Conservation (phyloP, 805 yeast genomes). For the Isabelozyma gotoi region DNA sequence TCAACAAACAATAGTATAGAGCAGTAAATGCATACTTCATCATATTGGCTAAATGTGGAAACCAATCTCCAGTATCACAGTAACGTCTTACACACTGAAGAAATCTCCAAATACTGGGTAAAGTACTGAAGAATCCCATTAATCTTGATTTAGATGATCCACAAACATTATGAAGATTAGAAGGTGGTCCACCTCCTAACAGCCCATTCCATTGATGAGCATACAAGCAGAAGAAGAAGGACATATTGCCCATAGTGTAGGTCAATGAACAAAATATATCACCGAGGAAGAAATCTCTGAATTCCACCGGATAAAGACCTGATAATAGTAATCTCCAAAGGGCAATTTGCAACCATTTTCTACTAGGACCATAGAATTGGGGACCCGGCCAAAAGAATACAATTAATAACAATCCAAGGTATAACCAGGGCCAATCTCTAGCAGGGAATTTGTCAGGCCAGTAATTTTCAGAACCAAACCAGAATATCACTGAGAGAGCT, state of each 20-base stretch:
- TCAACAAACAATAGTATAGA: slow-evolving; percentile 66
- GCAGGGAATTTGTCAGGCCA: slow-evolving; percentile 64
- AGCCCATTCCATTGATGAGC: slow-evolving; percentile 66
- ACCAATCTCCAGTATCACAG: slow-evolving; percentile 91
- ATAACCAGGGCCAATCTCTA: slow-evolving; percentile 78
- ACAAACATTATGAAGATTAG: slow-evolving; percentile 48
- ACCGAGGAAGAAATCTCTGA: slow-evolving; percentile 89
- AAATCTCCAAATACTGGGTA: slow-evolving; percentile 90
- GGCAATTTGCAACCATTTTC: slow-evolving; percentile 76
- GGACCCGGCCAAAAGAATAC: slow-evolving; percentile 63
- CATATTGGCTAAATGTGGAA: slow-evolving; percentile 93
- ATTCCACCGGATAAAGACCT: slow-evolving; percentile 93
- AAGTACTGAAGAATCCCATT: slow-evolving; percentile 80
- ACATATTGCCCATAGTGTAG: slow-evolving; percentile 80
- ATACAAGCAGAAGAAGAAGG: slow-evolving; percentile 84
- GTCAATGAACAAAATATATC: slow-evolving; percentile 88
- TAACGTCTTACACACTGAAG: slow-evolving; percentile 90
- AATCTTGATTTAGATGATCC: slow-evolving; percentile 74
- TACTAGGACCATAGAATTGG: slow-evolving; percentile 55
- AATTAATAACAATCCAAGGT: slow-evolving; percentile 50
- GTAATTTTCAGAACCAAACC: slow-evolving; percentile 74
- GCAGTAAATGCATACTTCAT: slow-evolving; percentile 69
- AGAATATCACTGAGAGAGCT: slow-evolving; percentile 57
- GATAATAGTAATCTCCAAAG: slow-evolving; percentile 71
- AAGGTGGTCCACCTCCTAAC: slow-evolving; percentile 36